A percentile compares a stretch with the other conserved stretches of the same genome.
These are phyloP conservation scores for Entophlyctis helioformis DNA, from an alignment of 192 early-diverging fungal species.

Conservation along the genomic window DNA sequence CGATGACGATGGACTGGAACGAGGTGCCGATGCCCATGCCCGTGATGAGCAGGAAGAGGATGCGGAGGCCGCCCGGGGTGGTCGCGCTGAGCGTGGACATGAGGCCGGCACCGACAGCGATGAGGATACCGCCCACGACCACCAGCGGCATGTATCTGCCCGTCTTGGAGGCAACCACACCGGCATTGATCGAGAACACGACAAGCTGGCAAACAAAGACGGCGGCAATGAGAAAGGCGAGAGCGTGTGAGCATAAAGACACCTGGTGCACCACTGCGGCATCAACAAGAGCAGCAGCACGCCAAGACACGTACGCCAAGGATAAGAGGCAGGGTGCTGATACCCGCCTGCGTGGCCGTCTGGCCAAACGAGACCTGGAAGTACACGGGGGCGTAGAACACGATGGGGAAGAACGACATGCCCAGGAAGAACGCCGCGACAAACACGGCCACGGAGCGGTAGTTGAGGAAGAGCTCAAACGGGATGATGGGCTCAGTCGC, in stretches of 20 bases:
- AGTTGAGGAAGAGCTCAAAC: slow-evolving; percentile 37
- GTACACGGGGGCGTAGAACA: slow-evolving; percentile 32
- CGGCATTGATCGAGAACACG: slow-evolving; percentile 47
- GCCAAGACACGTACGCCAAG: slow-evolving; percentile 37
- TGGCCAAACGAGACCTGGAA: slow-evolving; percentile 70
- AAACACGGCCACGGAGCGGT: slow-evolving; percentile 10
- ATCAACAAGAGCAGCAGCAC: slow-evolving; percentile 38
- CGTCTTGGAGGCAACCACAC: slow-evolving; percentile 41
- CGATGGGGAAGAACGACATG: slow-evolving; percentile 14
- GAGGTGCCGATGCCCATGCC: slow-evolving; percentile 60
- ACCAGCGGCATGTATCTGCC: slow-evolving; percentile 48
- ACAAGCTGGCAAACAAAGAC: slow-evolving; percentile 28
- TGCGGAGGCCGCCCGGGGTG: slow-evolving; percentile 35
- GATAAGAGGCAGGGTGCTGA: slow-evolving; percentile 60
- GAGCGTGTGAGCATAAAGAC: slow-evolving; percentile 33
- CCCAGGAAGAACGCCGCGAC: slow-evolving; percentile 19
- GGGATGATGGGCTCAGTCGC: slow-evolving; percentile 59
- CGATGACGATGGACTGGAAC: slow-evolving; percentile 59
- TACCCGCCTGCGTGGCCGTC: slow-evolving; percentile 55
- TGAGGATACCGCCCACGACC: slow-evolving; percentile 29
- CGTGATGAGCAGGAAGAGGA: slow-evolving; percentile 48
- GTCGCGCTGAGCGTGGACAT: slow-evolving; percentile 38
- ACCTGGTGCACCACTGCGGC: slow-evolving; percentile 20
- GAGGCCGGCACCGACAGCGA: slow-evolving; percentile 44
- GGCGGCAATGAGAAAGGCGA: slow-evolving; percentile 38